These are phyloP conservation scores for Debaryomyces coudertii DNA, from an alignment of 1,139 yeast species.

Conservation along the genomic window DNA sequence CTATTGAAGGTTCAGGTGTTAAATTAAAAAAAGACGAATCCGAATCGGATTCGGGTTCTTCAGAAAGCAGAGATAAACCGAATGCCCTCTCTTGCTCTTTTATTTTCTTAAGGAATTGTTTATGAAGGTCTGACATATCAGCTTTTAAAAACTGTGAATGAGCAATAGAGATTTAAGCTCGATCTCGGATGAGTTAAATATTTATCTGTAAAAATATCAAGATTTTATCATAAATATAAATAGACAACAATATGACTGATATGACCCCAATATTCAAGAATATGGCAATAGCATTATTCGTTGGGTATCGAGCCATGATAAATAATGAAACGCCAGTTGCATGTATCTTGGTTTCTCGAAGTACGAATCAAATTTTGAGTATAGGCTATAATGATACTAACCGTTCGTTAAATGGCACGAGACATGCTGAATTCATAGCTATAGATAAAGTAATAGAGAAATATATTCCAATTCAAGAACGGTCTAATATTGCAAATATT, in stretches of 20 bases:
- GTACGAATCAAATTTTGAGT: conserved; percentile 58
- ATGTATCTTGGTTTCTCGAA: conserved; percentile 59
- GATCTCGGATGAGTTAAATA: conserved; percentile 6
- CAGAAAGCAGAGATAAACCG: conserved; percentile 37
- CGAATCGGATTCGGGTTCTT: conserved; percentile 23
- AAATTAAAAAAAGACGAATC: conserved; percentile 2
- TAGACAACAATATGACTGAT: conserved; percentile 17
- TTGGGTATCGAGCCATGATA: conserved; percentile 44
- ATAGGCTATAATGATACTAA: conserved; percentile 91
- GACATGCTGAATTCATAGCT: conserved; percentile 92
- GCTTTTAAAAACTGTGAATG: neutral
- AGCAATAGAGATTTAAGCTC: conserved; percentile 1
- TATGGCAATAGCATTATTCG: conserved; percentile 45
- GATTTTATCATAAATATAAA: neutral
- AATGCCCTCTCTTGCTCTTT: conserved; percentile 40
- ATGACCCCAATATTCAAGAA: conserved; percentile 32
- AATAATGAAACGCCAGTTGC: conserved; percentile 77
- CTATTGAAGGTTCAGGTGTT: conserved; percentile 8
- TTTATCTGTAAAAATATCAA: neutral
- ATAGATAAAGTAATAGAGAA: conserved; percentile 53
- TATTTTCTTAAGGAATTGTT: conserved; percentile 40
- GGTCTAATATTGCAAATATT: conserved; percentile 20
- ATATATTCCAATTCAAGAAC: conserved; percentile 17
- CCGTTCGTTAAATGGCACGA: conserved; percentile 75
- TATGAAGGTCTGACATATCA: conserved; percentile 50